Percentiles rank a stretch among this genome's conserved stretches.
phyloP scores from a whole-genome alignment of 108 stramenopile genomes.

The Craspedostauros australis region DNA sequence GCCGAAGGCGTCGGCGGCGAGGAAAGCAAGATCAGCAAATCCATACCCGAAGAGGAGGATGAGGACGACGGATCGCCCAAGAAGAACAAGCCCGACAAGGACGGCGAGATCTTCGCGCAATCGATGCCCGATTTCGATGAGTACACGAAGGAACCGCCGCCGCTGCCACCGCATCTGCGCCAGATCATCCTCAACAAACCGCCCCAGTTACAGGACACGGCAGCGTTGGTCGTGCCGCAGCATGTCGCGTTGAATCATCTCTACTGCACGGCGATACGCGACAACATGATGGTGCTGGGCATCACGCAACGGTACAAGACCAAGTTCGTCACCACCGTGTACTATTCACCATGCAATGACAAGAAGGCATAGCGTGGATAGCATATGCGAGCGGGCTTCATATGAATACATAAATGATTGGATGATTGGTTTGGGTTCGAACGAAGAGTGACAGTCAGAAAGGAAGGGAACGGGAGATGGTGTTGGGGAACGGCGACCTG shows the following conservation, averaged over 20 bases:
- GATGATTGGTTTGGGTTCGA: too few species aligned
- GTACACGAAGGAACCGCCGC: constrained; percentile 99
- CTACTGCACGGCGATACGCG: constrained; percentile 98
- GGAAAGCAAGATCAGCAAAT: constrained; percentile 11
- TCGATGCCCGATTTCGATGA: constrained; percentile 94
- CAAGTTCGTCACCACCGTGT: constrained; percentile 96
- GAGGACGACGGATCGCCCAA: constrained; percentile 4
- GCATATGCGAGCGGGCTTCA: too few species aligned
- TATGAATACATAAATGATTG: too few species aligned
- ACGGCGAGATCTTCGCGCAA: constrained; percentile 85
- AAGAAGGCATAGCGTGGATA: not conserved
- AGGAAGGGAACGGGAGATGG: too few species aligned
- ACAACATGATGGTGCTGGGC: constrained; percentile 99
- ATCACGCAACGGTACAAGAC: constrained; percentile 95
- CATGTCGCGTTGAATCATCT: constrained; percentile 98
- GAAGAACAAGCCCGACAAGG: constrained; percentile 38
- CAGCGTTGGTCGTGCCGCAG: constrained; percentile 92
- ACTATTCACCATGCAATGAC: constrained; percentile 76
- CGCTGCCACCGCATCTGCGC: constrained; percentile 97
- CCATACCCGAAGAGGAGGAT: not conserved
- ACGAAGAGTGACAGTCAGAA: too few species aligned
- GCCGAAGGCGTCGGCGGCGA: constrained; percentile 8
- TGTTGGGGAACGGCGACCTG: too few species aligned
- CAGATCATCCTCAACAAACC: constrained; percentile 98
- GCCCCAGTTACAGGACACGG: constrained; percentile 84